Percentiles rank a stretch among this genome's conserved stretches.
These are phyloP conservation scores for Didymella pomorum DNA, from an alignment of 2,329 filamentous ascomycete genomes.

Conservation along the genomic window DNA sequence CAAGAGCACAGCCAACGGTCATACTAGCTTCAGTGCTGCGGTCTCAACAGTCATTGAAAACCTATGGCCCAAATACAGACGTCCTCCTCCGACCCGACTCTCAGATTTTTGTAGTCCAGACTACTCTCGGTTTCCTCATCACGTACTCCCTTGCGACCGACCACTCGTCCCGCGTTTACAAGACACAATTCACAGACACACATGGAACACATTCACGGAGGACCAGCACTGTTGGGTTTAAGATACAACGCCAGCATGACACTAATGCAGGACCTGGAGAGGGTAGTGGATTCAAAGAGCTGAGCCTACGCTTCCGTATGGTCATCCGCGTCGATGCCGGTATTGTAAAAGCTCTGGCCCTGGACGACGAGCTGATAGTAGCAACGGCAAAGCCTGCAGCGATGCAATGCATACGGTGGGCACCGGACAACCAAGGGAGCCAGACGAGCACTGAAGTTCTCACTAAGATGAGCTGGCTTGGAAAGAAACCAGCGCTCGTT, in stretches of 20 bases:
- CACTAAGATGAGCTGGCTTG: constrained; percentile 84
- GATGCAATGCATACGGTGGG: constrained; percentile 97
- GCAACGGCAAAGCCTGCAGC: constrained; percentile 90
- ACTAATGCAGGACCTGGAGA: constrained; percentile 75
- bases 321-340: constrained; percentile 98
- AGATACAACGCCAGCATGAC: constrained; percentile 49
- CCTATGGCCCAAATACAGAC: constrained; percentile 85
- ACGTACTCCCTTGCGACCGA: constrained; percentile 93
- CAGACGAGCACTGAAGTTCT: constrained; percentile 93
- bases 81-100: constrained; percentile 90
- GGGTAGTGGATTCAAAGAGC: constrained; percentile 80
- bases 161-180: constrained; percentile 82
- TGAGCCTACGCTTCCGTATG: constrained; percentile 93
- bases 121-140: constrained; percentile 84
- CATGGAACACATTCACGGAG: constrained; percentile 54
- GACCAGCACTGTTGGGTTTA: constrained; percentile 57
- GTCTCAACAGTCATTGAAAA: constrained; percentile 78
- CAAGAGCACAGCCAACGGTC: constrained; percentile 74
- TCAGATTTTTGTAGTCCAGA: constrained; percentile 90
- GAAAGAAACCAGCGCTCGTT: constrained; percentile 75
- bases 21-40: constrained; percentile 85
- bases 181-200: constrained; percentile 74
- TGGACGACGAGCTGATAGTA: constrained; percentile 92
- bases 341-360: constrained; percentile 83
- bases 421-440: constrained; percentile 78